These are phyloP conservation scores for Penicillium canescens DNA, from an alignment of 495 filamentous ascomycete genomes.

Conservation along the genomic window DNA sequence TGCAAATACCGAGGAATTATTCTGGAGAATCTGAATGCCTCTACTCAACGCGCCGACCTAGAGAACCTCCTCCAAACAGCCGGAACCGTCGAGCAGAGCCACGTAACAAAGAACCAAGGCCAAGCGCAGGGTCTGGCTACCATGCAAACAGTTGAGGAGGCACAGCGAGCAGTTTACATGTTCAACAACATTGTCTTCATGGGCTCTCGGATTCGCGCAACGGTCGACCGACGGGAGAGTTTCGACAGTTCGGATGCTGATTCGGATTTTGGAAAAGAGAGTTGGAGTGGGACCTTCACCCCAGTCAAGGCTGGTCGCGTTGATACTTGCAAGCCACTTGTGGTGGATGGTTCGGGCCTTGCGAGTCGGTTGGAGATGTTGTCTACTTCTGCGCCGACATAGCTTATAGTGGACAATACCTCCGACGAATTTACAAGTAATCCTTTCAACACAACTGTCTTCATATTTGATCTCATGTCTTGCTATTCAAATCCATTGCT, in stretches of 20 bases:
- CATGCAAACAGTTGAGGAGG: slow-evolving; percentile 36
- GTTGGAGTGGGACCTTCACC: background rate
- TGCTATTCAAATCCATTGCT: no score
- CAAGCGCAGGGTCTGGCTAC: slow-evolving; percentile 32
- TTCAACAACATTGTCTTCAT: slow-evolving; percentile 37
- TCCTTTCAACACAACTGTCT: background rate
- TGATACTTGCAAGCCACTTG: slow-evolving; percentile 31
- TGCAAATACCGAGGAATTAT: slow-evolving; percentile 20
- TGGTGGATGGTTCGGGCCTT: slow-evolving; percentile 41
- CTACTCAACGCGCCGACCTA: slow-evolving; percentile 27
- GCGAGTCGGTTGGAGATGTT: slow-evolving; percentile 13
- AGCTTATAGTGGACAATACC: background rate
- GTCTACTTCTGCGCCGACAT: slow-evolving; percentile 20
- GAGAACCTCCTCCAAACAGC: slow-evolving; percentile 20
- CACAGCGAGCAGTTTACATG: slow-evolving; percentile 29
- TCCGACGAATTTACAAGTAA: background rate
- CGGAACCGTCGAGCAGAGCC: slow-evolving; percentile 33
- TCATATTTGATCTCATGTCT: no score
- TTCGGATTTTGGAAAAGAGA: background rate
- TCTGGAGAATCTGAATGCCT: slow-evolving; percentile 30
- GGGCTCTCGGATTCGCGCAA: slow-evolving; percentile 31
- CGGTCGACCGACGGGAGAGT: slow-evolving; percentile 17
- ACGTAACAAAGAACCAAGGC: slow-evolving; percentile 18
- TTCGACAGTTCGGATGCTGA: background rate
- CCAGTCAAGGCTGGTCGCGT: background rate